Evolutionary conservation across 352 stramenopile species (phyloP).

Genomic region (Pythium volutum): DNA sequence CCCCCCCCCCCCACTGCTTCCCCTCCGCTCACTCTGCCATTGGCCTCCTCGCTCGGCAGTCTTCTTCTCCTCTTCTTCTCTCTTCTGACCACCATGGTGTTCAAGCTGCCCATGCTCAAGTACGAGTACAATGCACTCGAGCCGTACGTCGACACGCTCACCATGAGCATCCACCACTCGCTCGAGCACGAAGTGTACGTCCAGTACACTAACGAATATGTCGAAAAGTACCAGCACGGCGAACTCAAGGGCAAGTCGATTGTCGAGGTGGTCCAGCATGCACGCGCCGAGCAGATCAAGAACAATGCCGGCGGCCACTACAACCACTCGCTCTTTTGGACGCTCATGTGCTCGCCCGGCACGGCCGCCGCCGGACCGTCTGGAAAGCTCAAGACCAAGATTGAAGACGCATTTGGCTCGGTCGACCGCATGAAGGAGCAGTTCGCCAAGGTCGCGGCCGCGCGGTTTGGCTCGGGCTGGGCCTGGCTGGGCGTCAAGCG

Average conservation of each 20-base stretch:
- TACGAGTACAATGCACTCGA: slow-evolving; percentile 58
- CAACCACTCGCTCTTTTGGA: slow-evolving; percentile 69
- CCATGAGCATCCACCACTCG: slow-evolving; percentile 56
- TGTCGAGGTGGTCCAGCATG: slow-evolving; percentile 28
- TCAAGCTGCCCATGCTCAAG: slow-evolving; percentile 42
- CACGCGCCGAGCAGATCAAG: slow-evolving; percentile 31
- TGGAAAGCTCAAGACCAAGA: slow-evolving; percentile 37
- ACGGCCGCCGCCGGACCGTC: slow-evolving; percentile 35
- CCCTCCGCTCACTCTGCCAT: not conserved
- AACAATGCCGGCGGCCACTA: slow-evolving; percentile 43
- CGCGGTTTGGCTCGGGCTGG: slow-evolving; percentile 64
- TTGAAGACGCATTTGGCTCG: slow-evolving; percentile 67
- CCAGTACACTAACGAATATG: slow-evolving; percentile 31
- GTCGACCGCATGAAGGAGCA: slow-evolving; percentile 59
- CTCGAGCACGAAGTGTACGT: slow-evolving; percentile 57
- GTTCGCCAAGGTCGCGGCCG: slow-evolving; percentile 52
- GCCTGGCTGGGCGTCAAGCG: slow-evolving; percentile 43
- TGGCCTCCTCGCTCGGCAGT: not conserved
- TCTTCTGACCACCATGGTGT: slow-evolving; percentile 24
- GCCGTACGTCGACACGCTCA: slow-evolving; percentile 47
- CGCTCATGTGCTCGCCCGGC: slow-evolving; percentile 51
- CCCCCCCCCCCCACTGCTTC: slow-evolving; percentile 6
- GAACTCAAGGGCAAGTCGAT: slow-evolving; percentile 33
- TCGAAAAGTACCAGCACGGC: slow-evolving; percentile 41
- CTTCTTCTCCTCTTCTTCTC: not conserved